phyloP scores from a whole-genome alignment of 2,329 filamentous ascomycete species.

The Coleophoma crateriformis region DNA sequence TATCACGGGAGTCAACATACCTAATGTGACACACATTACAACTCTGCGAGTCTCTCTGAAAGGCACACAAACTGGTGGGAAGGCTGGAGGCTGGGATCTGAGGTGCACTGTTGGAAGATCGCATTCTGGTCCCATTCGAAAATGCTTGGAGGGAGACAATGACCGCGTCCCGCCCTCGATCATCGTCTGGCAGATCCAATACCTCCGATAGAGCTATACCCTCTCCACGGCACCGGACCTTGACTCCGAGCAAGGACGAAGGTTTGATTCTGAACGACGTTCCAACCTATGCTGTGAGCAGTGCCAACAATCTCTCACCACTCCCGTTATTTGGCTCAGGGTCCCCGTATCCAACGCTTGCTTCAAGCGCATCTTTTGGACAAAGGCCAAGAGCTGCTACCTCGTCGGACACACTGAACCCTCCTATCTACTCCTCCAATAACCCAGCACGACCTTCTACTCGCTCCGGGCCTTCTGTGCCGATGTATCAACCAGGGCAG shows the following conservation, averaged over 20 bases:
- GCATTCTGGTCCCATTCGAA: too few relatives aligned
- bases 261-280: constrained; percentile 24
- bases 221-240: constrained; percentile 13
- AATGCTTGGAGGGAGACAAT: constrained; percentile 10
- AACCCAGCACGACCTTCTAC: constrained; percentile 26
- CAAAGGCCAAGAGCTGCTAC: constrained; percentile 36
- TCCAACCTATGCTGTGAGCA: constrained; percentile 20
- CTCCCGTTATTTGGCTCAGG: constrained; percentile 29
- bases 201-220: constrained; percentile 17
- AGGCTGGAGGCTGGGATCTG: too few relatives aligned
- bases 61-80: too few relatives aligned
- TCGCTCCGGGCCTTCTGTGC: constrained; percentile 16
- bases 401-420: constrained; percentile 15
- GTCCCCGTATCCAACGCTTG: constrained; percentile 32
- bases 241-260: constrained; percentile 1
- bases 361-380: constrained; percentile 26
- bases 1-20: too few relatives aligned
- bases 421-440: constrained; percentile 14
- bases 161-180: constrained; percentile 24
- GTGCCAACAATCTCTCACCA: constrained; percentile 25
- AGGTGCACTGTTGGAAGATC: too few relatives aligned
- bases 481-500: constrained; percentile 32
- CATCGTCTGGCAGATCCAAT: constrained; percentile 25
- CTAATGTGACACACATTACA: too few relatives aligned
- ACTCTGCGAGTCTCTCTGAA: too few relatives aligned